Evolutionary conservation across 208 protist genomes (phyloP), one percentile per base, ranked within the genome.

Genomic region (Leishmania major): DNA sequence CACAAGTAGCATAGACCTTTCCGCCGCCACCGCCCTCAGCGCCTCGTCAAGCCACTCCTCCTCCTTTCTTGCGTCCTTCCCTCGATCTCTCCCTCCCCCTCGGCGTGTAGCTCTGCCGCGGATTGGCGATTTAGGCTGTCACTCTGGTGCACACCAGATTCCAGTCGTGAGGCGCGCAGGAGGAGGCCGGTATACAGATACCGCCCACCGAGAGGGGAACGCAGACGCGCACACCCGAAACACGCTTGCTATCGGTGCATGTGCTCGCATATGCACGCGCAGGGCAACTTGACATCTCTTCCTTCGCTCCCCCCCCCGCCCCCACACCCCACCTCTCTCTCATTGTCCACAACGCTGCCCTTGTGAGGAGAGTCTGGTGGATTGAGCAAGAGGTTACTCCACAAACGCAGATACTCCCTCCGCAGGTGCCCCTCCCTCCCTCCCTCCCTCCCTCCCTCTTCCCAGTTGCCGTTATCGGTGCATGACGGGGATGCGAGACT

Each of bases 401-500:
- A 64, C 59, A 64, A 64, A 2, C 59, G 4, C 59, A 4, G 59
- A 31, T 28, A 35, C n/a, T 31, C 28, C 35, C n/a, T 31, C 10
- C 28, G 22, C 59, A 31, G 59, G 51, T 55, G 51, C 57, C 57
- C n/a, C n/a, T n/a, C 51, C 13, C 15, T 13, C 5, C 70, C 35
- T 13, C 22, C 40, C 15, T 0, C 13, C 5, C 70, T 53, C n/a
- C 37, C 40, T 47, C 25, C 28, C 13, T 35, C 40, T 66, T 66
- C 25, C 45, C 37, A 49, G 37, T 5, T 66, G 15, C 45, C 28
- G 55, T 35, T 45, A 43, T 45, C 37, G 35, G 10, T 66, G 79
- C 66, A 77, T 82, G 79, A 86, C 82, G 72, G 70, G 66, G 22
- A 75, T 77, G 45, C 77, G 82, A 15, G 80, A 79, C 22, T 45